phyloP scores from a whole-genome alignment of 495 filamentous ascomycete genomes.

The Extremus antarcticus region DNA sequence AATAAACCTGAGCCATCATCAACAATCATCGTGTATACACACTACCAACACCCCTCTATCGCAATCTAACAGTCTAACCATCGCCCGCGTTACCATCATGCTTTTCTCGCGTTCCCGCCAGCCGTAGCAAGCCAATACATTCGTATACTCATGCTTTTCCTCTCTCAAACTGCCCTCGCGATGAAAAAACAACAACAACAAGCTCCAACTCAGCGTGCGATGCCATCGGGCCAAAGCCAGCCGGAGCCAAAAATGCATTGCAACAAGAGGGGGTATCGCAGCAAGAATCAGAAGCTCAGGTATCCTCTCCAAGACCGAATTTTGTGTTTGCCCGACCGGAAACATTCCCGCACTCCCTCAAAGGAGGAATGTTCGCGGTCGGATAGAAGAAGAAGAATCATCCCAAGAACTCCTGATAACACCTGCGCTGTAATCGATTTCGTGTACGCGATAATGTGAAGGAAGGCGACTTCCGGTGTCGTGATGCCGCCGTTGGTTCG shows the following conservation, averaged over 20 bases:
- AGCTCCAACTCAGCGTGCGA: too few relatives aligned
- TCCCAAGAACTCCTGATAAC: constrained; percentile 13
- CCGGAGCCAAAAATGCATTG: neutral
- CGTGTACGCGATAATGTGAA: neutral
- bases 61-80: too few relatives aligned
- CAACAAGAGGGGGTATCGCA: constrained; percentile 1
- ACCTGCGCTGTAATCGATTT: constrained; percentile 12
- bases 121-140: neutral
- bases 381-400: constrained; percentile 3
- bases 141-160: neutral
- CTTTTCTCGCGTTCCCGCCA: neutral
- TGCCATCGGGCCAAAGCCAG: neutral
- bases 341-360: neutral
- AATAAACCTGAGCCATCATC: neutral
- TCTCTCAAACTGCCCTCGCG: neutral
- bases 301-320: neutral
- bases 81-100: neutral
- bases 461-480: too few relatives aligned
- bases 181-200: neutral
- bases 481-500: too few relatives aligned
- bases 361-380: neutral
- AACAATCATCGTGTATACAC: constrained; percentile 1
- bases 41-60: neutral
- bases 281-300: neutral
- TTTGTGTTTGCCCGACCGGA: neutral